phyloP scores from a whole-genome alignment of 805 yeast species.

The Metschnikowia lachancei region DNA sequence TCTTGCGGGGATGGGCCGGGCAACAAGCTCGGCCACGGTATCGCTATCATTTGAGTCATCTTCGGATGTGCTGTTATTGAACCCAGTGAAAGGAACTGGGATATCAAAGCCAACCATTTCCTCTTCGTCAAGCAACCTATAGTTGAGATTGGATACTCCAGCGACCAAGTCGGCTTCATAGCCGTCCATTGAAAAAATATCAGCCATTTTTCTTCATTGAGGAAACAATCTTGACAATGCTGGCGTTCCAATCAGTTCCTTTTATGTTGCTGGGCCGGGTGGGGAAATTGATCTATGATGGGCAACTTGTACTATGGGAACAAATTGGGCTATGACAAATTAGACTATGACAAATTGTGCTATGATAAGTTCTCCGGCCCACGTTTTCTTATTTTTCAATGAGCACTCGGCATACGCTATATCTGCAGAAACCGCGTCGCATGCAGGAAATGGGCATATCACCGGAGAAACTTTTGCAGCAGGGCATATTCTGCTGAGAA shows the following conservation, averaged over 20 bases:
- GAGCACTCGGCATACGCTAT: no score
- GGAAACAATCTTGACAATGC: not conserved
- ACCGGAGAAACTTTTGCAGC: no score
- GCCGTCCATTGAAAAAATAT: constrained; percentile 38
- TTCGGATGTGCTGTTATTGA: not conserved
- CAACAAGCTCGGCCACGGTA: constrained; percentile 17
- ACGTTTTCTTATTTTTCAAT: not conserved
- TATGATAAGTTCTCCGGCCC: not conserved
- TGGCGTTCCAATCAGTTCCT: not conserved
- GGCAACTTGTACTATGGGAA: no score
- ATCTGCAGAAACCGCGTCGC: no score
- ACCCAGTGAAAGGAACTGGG: constrained; percentile 5
- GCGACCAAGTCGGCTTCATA: constrained; percentile 21
- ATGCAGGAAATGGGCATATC: no score
- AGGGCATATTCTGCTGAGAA: no score
- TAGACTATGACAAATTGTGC: not conserved
- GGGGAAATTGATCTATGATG: no score
- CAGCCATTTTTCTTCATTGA: constrained; percentile 28
- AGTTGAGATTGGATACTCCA: constrained; percentile 25
- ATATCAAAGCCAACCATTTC: constrained; percentile 3
- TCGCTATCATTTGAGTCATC: constrained; percentile 18
- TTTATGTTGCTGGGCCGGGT: no score
- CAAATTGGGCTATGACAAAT: no score
- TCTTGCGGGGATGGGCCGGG: constrained; percentile 15
- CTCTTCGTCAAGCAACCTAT: constrained; percentile 23